Conservation (phyloP, 78 protist species). For the Creolimax fragrantissima region DNA sequence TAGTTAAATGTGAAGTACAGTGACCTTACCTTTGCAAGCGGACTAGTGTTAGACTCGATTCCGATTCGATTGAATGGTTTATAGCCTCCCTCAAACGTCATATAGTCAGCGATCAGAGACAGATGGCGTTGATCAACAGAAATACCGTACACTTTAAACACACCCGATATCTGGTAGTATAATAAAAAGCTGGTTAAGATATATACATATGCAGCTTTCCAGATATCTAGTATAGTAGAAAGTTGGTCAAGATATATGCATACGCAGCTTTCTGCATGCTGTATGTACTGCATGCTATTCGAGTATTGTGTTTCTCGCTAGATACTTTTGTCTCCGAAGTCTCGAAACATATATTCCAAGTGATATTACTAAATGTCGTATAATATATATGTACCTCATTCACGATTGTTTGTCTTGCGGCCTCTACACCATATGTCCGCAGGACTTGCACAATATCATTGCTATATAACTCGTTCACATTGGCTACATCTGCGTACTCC, state of each 20-base stretch:
- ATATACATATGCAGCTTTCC: no score
- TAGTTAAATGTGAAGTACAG: neutral
- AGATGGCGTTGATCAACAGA: slow-evolving; percentile 89
- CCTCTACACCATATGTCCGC: slow-evolving; percentile 71
- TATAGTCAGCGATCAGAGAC: slow-evolving; percentile 85
- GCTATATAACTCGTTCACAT: slow-evolving; percentile 42
- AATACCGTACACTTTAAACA: slow-evolving; percentile 90
- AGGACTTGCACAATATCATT: slow-evolving; percentile 52
- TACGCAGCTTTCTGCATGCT: no score
- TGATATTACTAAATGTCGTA: no score
- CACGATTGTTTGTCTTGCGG: slow-evolving; percentile 71
- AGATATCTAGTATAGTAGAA: no score
- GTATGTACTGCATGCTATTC: no score
- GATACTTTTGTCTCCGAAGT: no score
- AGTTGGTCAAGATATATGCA: no score
- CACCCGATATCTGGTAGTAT: slow-evolving; percentile 25
- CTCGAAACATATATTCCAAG: no score
- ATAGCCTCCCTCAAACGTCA: slow-evolving; percentile 66
- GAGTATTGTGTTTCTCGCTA: no score
- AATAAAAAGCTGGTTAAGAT: no score
- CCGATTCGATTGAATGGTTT: slow-evolving; percentile 55
- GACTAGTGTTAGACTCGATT: slow-evolving; percentile 37
- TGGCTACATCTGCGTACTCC: slow-evolving; percentile 4
- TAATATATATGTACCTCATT: slow-evolving; percentile 72
- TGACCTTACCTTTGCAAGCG: slow-evolving; percentile 34